Evolutionary conservation across 2,329 filamentous ascomycete species (phyloP), one percentile per base, ranked within the genome.

Genomic region (Hymenotorrendiella dingleyae): DNA sequence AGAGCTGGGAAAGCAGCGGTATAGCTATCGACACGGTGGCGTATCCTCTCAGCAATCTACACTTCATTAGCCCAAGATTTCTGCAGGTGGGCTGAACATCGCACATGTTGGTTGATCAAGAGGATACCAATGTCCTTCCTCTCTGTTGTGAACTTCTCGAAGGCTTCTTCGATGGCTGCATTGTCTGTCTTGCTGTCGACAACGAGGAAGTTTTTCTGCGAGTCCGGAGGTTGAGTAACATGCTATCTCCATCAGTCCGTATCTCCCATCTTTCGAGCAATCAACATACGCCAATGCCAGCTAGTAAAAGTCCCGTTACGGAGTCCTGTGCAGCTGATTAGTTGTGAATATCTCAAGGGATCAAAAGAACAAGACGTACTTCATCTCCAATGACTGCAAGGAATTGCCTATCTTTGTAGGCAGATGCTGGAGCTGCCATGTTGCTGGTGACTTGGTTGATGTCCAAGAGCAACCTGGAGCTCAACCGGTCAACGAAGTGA

Each of bases 321-420:
- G 93, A 95, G 70, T 94, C 87, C 93, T 98, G 57, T 26, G 27
- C 50, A 40, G 2, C n/a, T 22, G 17, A 23, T 54, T 50, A 53
- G 44, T 39, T 48, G 56, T n/a, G 30, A n/a, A 23, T 21, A 30
- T 20, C 23, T 27, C 45, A 12, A 11, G 7, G 36, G 1, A 1
- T 21, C 26, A 9, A 22, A 28, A 14, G 19, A 21, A 22, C 22
- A 12, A 32, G 19, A 39, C 52, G 36, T 62, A 87, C 93, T 80
- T 98, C 93, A 66, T 98, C 93, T 40, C 93, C 93, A 62, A 98
- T 98, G 36, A 98, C 91, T 52, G 93, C 93, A 46, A 98, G 80
- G 63, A 98, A 95, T 69, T 98, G 85, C 59, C 93, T 80, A 68
- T 97, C 89, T 70, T 89, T 83, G 66, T 73, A 83, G 54, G 74